Evolutionary conservation across 2,329 filamentous ascomycete genomes (phyloP), one percentile per base, ranked within the genome.

Genomic region (Clarireedia paspali): DNA sequence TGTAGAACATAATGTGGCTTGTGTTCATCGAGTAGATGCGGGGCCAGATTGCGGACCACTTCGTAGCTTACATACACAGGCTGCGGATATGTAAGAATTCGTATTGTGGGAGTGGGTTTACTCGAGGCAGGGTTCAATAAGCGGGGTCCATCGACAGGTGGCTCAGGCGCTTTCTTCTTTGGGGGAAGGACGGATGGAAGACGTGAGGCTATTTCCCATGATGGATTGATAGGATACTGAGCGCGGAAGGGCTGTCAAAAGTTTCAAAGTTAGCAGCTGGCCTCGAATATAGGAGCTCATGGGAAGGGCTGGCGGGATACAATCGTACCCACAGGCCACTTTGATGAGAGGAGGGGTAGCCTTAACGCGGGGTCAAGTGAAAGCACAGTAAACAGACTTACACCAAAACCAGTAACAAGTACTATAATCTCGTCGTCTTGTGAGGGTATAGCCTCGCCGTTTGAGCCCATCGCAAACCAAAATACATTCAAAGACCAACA

Each of bases 181-280:
- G 30, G 34, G 1, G 77, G 72, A 2, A 83, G 80, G 5, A 91
- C 78, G 62, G 78, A 70, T 3, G 89, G 85, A n/a, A 95, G 80
- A 20, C 74, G 75, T 26, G 76, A 77, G 49, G 87, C 83, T 67
- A 95, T 91, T 67, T 91, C 81, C 79, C 83, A 91, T 3, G 89
- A 90, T 7, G 90, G 89, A 68, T 95, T 95, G 58, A 85, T 74
- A 27, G 84, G 81, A 66, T 85, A 84, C 46, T 85, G 74, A n/a
- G 73, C 76, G 64, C 85, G 84, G 71, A 95, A 95, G 1, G 90
- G 86, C 88, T 92, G 26, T 17, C 3, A 2, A 23, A 42, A 40
- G 34, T 17, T 47, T 45, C 45, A 23, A 26, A 24, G 46, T 27
- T 14, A 7, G 44, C 26, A 24, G n/a, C 5, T 46, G 5, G 10